These are phyloP conservation scores for Backusella tarrabulga DNA, from an alignment of 192 early-diverging fungal species.

Conservation along the genomic window DNA sequence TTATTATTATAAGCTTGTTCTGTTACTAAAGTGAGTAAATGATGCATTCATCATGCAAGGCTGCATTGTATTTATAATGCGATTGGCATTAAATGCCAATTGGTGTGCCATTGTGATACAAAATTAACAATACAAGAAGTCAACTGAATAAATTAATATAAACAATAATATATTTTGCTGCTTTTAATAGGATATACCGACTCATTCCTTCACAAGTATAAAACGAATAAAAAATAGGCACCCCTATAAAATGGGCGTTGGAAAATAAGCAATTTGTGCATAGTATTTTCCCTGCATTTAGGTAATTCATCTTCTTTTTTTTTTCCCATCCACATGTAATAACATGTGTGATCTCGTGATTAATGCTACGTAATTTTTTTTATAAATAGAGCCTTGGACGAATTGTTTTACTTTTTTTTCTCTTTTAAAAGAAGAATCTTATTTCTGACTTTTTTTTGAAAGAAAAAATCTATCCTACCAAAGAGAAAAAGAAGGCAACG, in stretches of 20 bases:
- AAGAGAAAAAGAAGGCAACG: neutral
- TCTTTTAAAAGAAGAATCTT: neutral
- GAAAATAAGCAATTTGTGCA: neutral
- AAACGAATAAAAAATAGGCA: neutral
- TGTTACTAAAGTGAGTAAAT: neutral
- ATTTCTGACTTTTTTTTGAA: neutral
- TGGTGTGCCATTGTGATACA: neutral
- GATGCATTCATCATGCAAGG: neutral
- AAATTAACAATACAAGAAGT: neutral
- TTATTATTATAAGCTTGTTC: neutral
- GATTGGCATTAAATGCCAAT: neutral
- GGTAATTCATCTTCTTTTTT: neutral
- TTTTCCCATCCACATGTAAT: conserved; percentile 4
- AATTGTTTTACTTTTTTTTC: neutral
- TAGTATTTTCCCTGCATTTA: neutral
- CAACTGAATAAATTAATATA: neutral
- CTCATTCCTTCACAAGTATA: neutral
- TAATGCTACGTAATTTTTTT: neutral
- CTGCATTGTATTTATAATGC: neutral
- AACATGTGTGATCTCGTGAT: neutral
- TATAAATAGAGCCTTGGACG: neutral
- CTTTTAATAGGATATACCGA: neutral
- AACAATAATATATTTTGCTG: neutral
- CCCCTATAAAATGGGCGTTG: neutral
- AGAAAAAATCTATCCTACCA: neutral